These are phyloP conservation scores for Castanea mollissima DNA, from an alignment of 306 rosid species.

Conservation along the genomic window DNA sequence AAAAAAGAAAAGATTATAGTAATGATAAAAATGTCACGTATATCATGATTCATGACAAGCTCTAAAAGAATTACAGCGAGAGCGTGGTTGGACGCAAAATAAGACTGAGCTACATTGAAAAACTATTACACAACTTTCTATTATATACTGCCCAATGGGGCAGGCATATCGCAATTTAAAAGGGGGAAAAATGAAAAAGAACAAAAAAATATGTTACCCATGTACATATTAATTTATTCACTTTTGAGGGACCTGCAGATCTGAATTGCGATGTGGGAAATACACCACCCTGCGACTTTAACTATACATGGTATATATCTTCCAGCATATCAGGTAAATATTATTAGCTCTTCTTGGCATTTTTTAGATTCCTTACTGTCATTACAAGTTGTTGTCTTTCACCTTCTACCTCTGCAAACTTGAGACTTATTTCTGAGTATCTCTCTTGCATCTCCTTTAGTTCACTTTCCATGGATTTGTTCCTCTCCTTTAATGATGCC, in stretches of 20 bases:
- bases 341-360: constrained; percentile 47
- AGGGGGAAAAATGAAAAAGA: background rate
- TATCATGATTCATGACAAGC: constrained; percentile 19
- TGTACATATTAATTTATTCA: constrained; percentile 57
- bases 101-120: constrained; percentile 16
- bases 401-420: constrained; percentile 96
- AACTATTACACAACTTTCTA: constrained; percentile 25
- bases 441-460: constrained; percentile 98
- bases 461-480: constrained; percentile 78
- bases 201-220: constrained; percentile 27
- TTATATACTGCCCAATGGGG: constrained; percentile 29
- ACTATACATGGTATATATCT: constrained; percentile 46
- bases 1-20: constrained; percentile 32
- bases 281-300: constrained; percentile 25
- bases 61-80: constrained; percentile 24
- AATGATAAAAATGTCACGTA: constrained; percentile 9
- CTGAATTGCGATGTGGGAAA: constrained; percentile 28
- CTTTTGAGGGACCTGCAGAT: constrained; percentile 31
- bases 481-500: constrained; percentile 56
- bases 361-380: constrained; percentile 76
- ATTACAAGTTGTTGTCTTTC: constrained; percentile 96
- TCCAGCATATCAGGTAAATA: constrained; percentile 20
- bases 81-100: constrained; percentile 22
- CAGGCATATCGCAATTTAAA: constrained; percentile 26
- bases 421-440: constrained; percentile 96